Conservation (phyloP, 345 rosid species). For the Lepidium africanum region DNA sequence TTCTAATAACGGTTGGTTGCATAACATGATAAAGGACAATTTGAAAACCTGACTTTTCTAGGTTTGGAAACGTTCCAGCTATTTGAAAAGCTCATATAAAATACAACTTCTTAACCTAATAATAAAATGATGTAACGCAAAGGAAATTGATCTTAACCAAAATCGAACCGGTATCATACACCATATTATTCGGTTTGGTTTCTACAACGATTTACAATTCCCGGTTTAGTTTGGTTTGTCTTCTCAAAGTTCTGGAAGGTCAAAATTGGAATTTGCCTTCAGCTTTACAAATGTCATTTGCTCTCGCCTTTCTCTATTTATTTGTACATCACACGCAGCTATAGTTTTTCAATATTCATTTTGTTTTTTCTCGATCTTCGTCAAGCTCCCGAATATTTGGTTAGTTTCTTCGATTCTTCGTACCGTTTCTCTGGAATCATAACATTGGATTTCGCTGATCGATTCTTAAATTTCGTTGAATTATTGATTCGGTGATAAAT, state of each 20-base stretch:
- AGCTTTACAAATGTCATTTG: constrained; percentile 1
- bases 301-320: neutral
- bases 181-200: neutral
- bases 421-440: constrained; percentile 4
- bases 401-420: constrained; percentile 3
- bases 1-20: neutral
- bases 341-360: neutral
- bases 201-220: neutral
- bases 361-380: constrained; percentile 10
- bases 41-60: constrained; percentile 15
- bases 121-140: neutral
- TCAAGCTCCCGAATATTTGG: constrained; percentile 18
- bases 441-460: neutral
- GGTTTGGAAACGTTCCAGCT: constrained; percentile 6
- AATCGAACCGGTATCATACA: neutral
- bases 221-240: constrained; percentile 21
- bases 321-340: constrained; percentile 2
- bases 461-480: neutral
- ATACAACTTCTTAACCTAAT: neutral
- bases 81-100: constrained; percentile 5
- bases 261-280: constrained; percentile 12
- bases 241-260: constrained; percentile 12
- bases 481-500: neutral
- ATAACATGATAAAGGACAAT: neutral
- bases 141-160: neutral